A percentile compares a stretch with the other conserved stretches of the same genome.
These are phyloP conservation scores for Talaromyces liani DNA, from an alignment of 495 filamentous ascomycete genomes.

Conservation along the genomic window DNA sequence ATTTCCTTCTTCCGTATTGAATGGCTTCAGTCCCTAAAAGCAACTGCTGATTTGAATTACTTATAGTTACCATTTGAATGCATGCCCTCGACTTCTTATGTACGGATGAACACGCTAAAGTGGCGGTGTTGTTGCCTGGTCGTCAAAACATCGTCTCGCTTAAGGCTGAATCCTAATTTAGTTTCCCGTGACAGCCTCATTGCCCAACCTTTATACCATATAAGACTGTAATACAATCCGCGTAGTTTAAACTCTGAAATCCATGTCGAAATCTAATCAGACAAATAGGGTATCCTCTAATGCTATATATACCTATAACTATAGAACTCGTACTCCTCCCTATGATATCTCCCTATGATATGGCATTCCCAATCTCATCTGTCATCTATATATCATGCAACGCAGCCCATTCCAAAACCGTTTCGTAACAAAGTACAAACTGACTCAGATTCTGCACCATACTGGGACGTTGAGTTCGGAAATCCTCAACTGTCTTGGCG, in stretches of 20 bases:
- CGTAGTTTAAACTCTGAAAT: not conserved
- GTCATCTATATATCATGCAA: constrained; percentile 25
- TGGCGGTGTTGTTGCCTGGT: constrained; percentile 2
- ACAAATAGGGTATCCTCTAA: constrained; percentile 9
- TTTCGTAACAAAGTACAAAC: constrained; percentile 95
- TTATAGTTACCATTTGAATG: not conserved
- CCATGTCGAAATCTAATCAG: not conserved
- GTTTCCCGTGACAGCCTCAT: not conserved
- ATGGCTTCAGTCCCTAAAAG: no score
- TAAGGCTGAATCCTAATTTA: not conserved
- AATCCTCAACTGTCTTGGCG: constrained; percentile 79
- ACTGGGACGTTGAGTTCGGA: constrained; percentile 77
- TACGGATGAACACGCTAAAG: not conserved
- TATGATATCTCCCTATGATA: constrained; percentile 4
- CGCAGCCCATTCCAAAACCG: constrained; percentile 81
- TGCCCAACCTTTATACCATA: not conserved
- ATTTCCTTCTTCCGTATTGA: not conserved
- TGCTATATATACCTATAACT: constrained; percentile 6
- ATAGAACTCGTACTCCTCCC: not conserved
- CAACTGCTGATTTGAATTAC: not conserved
- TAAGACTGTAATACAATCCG: not conserved
- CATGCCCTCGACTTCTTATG: not conserved
- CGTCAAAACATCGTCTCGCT: not conserved
- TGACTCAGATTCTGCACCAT: constrained; percentile 97
- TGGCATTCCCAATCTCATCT: constrained; percentile 12